phyloP scores from a whole-genome alignment of 1,139 yeast species.

The Lodderomyces parapsilosis region DNA sequence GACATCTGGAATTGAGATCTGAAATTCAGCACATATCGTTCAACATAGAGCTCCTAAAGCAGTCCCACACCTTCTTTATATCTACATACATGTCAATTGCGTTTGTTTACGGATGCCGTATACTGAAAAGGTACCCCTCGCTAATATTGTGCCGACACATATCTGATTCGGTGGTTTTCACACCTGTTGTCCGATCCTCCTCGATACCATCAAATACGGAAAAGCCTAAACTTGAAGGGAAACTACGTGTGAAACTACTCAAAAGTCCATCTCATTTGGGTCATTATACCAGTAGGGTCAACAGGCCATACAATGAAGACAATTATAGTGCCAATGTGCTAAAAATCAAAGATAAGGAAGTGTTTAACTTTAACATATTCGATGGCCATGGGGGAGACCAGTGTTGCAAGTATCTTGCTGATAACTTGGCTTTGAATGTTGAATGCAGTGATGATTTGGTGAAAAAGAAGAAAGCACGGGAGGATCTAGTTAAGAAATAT shows the following conservation, averaged over 20 bases:
- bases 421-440: slow-evolving; percentile 53
- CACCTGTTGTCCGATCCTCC: slow-evolving; percentile 23
- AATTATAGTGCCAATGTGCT: slow-evolving; percentile 62
- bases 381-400: slow-evolving; percentile 95
- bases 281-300: slow-evolving; percentile 73
- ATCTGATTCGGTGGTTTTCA: slow-evolving; percentile 27
- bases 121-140: neutral
- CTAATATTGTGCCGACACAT: slow-evolving; percentile 7
- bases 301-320: slow-evolving; percentile 80
- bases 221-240: slow-evolving; percentile 22
- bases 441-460: slow-evolving; percentile 38
- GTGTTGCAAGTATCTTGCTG: slow-evolving; percentile 61
- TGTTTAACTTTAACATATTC: slow-evolving; percentile 70
- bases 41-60: neutral
- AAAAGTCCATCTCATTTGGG: slow-evolving; percentile 81
- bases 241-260: slow-evolving; percentile 50
- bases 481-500: slow-evolving; percentile 48
- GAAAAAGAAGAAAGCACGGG: slow-evolving; percentile 26
- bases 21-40: neutral
- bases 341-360: slow-evolving; percentile 23
- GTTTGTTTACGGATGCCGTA: neutral
- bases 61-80: neutral
- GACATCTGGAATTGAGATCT: neutral
- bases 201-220: slow-evolving; percentile 12
- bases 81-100: neutral